Evolutionary conservation across 1,284 basidiomycete genomes (phyloP).

Genomic region (Uromyces viciae-fabae): DNA sequence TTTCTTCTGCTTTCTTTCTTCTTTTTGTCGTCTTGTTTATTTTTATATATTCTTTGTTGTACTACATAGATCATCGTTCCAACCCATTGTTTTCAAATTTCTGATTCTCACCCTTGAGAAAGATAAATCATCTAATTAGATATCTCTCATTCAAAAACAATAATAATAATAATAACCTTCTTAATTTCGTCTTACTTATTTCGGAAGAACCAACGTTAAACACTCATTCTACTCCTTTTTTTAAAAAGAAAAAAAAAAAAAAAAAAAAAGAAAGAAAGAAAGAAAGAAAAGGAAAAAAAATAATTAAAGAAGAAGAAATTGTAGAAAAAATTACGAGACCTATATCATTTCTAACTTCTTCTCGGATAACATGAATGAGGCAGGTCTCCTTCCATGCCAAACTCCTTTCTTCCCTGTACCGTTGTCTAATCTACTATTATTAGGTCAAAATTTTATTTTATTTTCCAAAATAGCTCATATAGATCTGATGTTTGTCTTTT

Average conservation of each 20-base stretch:
- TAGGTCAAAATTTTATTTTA: no score
- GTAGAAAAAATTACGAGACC: no score
- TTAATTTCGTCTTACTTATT: background rate
- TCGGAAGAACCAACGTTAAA: constrained; percentile 20
- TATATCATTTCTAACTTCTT: constrained; percentile 13
- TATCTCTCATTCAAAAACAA: no score
- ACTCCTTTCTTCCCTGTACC: constrained; percentile 18
- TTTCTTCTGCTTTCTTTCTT: no score
- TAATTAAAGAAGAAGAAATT: no score
- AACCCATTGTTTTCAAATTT: background rate
- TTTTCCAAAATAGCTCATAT: no score
- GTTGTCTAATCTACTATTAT: background rate
- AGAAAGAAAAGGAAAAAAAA: no score
- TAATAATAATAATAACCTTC: no score
- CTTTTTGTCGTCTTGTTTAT: background rate
- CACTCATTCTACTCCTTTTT: background rate
- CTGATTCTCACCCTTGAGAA: no score
- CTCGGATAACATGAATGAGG: constrained; percentile 43
- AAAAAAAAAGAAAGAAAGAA: no score
- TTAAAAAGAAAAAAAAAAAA: no score
- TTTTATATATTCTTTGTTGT: background rate
- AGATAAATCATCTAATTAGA: no score
- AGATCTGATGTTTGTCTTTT: constrained; percentile 21
- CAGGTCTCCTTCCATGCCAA: constrained; percentile 22
- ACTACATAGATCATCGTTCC: background rate